Evolutionary conservation across 306 rosid species (phyloP), one percentile per base, ranked within the genome.

Genomic region (Pyrus betulifolia): DNA sequence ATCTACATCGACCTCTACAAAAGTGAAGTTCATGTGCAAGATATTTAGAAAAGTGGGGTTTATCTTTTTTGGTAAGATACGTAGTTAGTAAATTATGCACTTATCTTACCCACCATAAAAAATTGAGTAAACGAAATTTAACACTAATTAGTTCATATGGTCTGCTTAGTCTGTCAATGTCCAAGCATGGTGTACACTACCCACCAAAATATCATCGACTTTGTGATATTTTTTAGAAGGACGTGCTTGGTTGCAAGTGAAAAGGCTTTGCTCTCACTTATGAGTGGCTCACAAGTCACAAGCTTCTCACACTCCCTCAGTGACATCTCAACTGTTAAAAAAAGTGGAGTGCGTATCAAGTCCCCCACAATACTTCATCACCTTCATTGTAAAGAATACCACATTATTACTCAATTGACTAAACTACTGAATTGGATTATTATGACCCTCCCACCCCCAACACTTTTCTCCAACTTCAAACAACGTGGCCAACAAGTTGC

Each of bases 271-370:
- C 65, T 72, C 12, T 6, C 28, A 81, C 65, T 59, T 61, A 82
- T 74, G 86, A 84, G 89, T 88, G 89, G 84, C 74, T 84, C 82
- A 72, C 79, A 85, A 84, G 90, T 76, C 66, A 76, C 73, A 76
- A 54, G 79, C 71, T 75, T 75, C 81, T 81, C 76, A 81, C 55
- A 83, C 76, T 76, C 69, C 38, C 62, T 80, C 35, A 71, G 63
- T 84, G 87, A 86, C 84, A 76, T 84, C 57, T 78, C 81, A 88
- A 79, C 67, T 78, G 83, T 86, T 79, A 74, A 83, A 84, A 89
- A 25, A 17, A 54, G 22, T 82, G 88, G 88, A 76, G 85, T 86
- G 86, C 78, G 82, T 61, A 4, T 65, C 58, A 75, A 75, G 79
- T 65, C 51, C 52, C 33, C 31, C 25, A n/a, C 55, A 51, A 51